A percentile compares a stretch with the other conserved stretches of the same genome.
These are phyloP conservation scores for Amaranthus palmeri DNA, from an alignment of 148 eudicot genomes.

Conservation along the genomic window DNA sequence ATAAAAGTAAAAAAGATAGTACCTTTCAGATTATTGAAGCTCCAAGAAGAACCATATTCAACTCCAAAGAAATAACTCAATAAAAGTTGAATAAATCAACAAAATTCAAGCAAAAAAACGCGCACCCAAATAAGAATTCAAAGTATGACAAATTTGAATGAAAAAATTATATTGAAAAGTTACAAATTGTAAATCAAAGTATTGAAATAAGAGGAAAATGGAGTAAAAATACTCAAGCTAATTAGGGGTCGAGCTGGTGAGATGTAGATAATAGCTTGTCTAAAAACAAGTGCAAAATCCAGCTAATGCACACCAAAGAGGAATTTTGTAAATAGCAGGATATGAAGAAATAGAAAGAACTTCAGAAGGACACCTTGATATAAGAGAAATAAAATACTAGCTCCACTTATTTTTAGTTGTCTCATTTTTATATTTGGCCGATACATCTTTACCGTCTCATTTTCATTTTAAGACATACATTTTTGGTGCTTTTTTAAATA, in stretches of 20 bases:
- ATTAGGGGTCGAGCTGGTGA: constrained; percentile 4
- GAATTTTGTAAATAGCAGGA: constrained; percentile 10
- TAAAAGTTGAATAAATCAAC: not conserved
- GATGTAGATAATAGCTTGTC: constrained; percentile 11
- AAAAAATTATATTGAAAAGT: not conserved
- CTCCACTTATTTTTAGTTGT: too few species aligned
- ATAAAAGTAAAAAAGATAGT: constrained; percentile 16
- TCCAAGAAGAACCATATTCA: constrained; percentile 6
- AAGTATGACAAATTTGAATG: not conserved
- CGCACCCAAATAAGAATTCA: constrained; percentile 4
- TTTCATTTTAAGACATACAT: too few species aligned
- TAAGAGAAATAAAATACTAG: not conserved
- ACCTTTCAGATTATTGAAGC: constrained; percentile 27
- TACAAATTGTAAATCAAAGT: too few species aligned
- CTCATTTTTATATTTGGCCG: too few species aligned
- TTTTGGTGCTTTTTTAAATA: too few species aligned
- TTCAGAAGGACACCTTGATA: not conserved
- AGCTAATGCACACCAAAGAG: constrained; percentile 13
- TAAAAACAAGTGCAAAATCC: not conserved
- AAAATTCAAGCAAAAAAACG: constrained; percentile 4
- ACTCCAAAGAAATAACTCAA: not conserved
- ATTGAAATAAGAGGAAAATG: too few species aligned
- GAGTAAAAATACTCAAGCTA: not conserved
- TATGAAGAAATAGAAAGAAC: not conserved
- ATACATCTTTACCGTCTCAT: too few species aligned